Conservation (phyloP, 768 basidiomycete genomes). For the Naematelia encephala region DNA sequence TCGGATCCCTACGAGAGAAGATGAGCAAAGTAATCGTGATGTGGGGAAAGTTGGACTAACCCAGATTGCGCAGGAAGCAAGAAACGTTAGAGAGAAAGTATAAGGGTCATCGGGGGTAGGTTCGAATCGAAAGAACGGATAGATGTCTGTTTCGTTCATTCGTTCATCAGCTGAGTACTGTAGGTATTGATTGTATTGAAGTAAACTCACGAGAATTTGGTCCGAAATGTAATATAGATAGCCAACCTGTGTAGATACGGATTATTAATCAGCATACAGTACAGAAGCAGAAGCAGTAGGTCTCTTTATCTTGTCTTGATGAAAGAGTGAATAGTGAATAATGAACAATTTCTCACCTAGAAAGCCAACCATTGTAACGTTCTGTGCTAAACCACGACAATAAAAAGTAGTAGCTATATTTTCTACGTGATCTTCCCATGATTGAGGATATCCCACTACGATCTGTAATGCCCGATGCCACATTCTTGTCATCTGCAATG, state of each 20-base stretch:
- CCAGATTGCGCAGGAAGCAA: slow-evolving; percentile 52
- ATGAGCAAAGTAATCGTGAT: not conserved
- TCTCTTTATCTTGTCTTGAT: no score
- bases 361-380: slow-evolving; percentile 51
- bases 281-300: no score
- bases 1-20: slow-evolving; percentile 48
- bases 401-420: slow-evolving; percentile 50
- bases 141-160: slow-evolving; percentile 38
- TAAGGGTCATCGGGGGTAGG: slow-evolving; percentile 52
- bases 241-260: slow-evolving; percentile 50
- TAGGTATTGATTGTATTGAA: not conserved
- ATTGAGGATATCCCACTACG: slow-evolving; percentile 46
- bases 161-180: not conserved
- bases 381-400: slow-evolving; percentile 53
- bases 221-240: slow-evolving; percentile 52
- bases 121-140: slow-evolving; percentile 54
- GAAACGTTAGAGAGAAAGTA: slow-evolving; percentile 53
- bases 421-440: slow-evolving; percentile 52
- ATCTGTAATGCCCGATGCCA: slow-evolving; percentile 49
- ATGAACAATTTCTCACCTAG: slow-evolving; percentile 13
- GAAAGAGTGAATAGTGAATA: no score
- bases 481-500: slow-evolving; percentile 51
- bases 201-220: slow-evolving; percentile 48
- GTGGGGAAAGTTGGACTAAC: slow-evolving; percentile 20
- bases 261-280: no score